phyloP scores from a whole-genome alignment of 2,329 filamentous ascomycete species.

The Phaeoacremonium minimum region DNA sequence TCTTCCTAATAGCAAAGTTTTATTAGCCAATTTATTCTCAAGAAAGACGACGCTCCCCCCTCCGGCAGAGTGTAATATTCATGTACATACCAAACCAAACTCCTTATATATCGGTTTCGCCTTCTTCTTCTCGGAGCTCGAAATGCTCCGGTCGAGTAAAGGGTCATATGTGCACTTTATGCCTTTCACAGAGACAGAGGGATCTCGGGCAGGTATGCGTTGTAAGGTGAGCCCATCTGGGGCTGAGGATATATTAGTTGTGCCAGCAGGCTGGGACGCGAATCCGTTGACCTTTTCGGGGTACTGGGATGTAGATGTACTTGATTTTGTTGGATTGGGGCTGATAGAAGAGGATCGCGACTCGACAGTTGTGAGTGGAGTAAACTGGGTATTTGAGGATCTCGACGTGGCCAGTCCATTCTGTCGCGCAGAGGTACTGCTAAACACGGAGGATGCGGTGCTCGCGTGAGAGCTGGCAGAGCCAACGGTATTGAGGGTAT shows the following conservation, averaged over 20 bases:
- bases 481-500: conserved; percentile 65
- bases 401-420: conserved; percentile 32
- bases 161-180: conserved; percentile 60
- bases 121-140: conserved; percentile 49
- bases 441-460: conserved; percentile 69
- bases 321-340: conserved; percentile 46
- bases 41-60: conserved; percentile 56
- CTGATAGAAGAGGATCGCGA: conserved; percentile 46
- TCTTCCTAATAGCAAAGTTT: conserved; percentile 64
- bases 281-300: conserved; percentile 25
- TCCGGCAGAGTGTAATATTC: conserved; percentile 31
- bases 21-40: conserved; percentile 28
- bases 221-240: conserved; percentile 24
- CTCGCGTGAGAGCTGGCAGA: conserved; percentile 71
- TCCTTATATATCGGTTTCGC: conserved; percentile 59
- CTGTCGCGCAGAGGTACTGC: conserved; percentile 35
- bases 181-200: conserved; percentile 47
- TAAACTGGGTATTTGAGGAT: conserved; percentile 40
- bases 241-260: conserved; percentile 22
- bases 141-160: conserved; percentile 43
- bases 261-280: conserved; percentile 20
- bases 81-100: conserved; percentile 63
- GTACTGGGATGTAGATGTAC: conserved; percentile 48
- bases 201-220: conserved; percentile 54
- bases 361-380: conserved; percentile 47